A percentile compares a stretch with the other conserved stretches of the same genome.
Conservation (phyloP, 164 flowering plant genomes). For the Liquidambar formosana region DNA sequence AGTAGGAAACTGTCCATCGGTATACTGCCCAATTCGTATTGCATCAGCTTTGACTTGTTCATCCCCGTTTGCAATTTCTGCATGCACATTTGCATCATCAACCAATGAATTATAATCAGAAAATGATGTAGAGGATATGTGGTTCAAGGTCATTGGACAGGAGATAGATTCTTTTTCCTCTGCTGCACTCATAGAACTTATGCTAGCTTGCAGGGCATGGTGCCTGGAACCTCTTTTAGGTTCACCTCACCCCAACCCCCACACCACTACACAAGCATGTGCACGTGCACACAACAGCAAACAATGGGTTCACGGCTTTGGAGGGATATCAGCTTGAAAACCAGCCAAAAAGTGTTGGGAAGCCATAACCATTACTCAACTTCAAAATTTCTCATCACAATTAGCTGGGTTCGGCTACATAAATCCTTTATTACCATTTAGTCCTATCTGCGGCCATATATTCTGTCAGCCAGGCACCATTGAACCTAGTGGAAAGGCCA, state of each 20-base stretch:
- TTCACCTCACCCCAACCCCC: not conserved
- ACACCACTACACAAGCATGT: not conserved
- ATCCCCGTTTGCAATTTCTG: constrained; percentile 84
- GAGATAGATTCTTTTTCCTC: not conserved
- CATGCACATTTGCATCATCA: constrained; percentile 20
- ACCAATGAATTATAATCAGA: constrained; percentile 11
- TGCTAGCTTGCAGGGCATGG: not conserved
- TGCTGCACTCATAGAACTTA: not conserved
- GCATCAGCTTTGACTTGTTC: constrained; percentile 98
- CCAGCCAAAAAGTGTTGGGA: not conserved
- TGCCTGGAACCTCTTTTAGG: not conserved
- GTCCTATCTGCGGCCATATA: not conserved
- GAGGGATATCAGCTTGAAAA: not conserved
- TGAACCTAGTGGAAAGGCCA: not conserved
- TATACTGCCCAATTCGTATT: constrained; percentile 77
- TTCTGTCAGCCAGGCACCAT: not conserved
- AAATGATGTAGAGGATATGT: constrained; percentile 10
- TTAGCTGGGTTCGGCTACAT: not conserved
- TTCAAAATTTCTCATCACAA: not conserved
- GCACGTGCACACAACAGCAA: not conserved
- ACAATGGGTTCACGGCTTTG: not conserved
- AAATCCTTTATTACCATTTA: not conserved
- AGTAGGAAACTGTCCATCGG: constrained; percentile 77
- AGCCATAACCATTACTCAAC: not conserved
- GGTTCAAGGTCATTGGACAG: not conserved